phyloP scores from a whole-genome alignment of 768 basidiomycete genomes.

The Trametes elegans region DNA sequence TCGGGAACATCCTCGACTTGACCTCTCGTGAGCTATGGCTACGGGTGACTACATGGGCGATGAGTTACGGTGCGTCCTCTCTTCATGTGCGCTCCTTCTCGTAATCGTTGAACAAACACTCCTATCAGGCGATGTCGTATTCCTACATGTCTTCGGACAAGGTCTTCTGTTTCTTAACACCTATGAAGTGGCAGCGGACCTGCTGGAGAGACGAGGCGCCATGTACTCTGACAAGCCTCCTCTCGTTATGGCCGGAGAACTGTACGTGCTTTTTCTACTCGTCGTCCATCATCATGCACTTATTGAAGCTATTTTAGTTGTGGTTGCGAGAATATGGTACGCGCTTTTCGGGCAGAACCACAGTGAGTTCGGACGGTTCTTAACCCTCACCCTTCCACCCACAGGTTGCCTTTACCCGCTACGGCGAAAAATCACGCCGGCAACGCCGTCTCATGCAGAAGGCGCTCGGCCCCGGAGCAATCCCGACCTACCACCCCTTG shows the following conservation, averaged over 20 bases:
- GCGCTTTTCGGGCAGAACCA: conserved; percentile 13
- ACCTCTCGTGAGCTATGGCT: conserved; percentile 64
- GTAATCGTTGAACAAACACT: background rate
- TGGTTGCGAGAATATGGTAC: conserved; percentile 65
- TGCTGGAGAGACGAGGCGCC: conserved; percentile 66
- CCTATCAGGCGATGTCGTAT: conserved; percentile 60
- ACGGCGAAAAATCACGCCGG: conserved; percentile 58
- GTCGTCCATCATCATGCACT: background rate
- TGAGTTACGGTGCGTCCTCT: conserved; percentile 51
- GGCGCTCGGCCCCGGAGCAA: conserved; percentile 50
- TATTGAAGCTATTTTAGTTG: conserved; percentile 30
- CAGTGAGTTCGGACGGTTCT: background rate
- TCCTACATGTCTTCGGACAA: conserved; percentile 64
- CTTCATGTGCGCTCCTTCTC: background rate
- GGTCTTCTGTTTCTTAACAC: conserved; percentile 67
- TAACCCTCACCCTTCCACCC: background rate
- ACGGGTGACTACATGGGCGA: conserved; percentile 55
- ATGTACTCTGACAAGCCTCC: conserved; percentile 74
- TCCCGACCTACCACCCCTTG: conserved; percentile 55
- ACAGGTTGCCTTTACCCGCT: conserved; percentile 61
- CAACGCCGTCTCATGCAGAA: conserved; percentile 65
- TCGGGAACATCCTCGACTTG: conserved; percentile 65
- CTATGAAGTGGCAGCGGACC: conserved; percentile 52
- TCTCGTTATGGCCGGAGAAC: conserved; percentile 66
- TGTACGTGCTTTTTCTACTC: conserved; percentile 44